Evolutionary conservation across 2,329 filamentous ascomycete species (phyloP), one percentile per base, ranked within the genome.

Genomic region (Delphinella strobiligena): DNA sequence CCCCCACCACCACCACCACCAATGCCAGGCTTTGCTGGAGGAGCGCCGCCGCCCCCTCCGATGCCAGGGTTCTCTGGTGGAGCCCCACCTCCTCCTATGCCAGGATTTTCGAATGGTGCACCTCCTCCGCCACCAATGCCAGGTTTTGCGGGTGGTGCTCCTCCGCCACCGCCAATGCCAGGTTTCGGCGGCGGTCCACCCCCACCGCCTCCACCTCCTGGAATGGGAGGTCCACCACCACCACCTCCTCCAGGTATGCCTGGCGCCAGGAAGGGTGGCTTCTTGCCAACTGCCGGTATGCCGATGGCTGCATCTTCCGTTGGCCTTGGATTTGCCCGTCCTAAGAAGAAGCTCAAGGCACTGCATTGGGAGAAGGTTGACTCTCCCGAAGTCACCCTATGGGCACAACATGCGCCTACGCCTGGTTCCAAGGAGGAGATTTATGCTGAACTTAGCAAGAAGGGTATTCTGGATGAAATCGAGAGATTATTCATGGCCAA

Each of bases 281-380:
- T 82, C 64, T 63, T 94, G 46, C 72, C 78, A 35, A 74, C 80
- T 47, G 69, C 75, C 48, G n/a, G 22, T 7, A 12, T 7, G 12
- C 22, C 22, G 22, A 68, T 72, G 22, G 67, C 68, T 42, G 63
- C 67, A 15, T 64, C 76, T 16, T 73, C 75, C 5, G 69, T 85
- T 49, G 77, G 80, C 32, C 64, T 93, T 52, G 80, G 85, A 27
- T 82, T 87, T 45, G 84, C 87, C 38, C 72, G 89, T 51, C 87
- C 91, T 16, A 96, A 95, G 75, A 96, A 94, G 78, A 98, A 96
- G 71, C 85, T 98, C 61, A 98, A 98, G 76, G 89, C 89, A 43
- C 72, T 98, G 50, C 91, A 98, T 66, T 96, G 91, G 89, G 91
- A 98, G 64, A 96, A 96, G 69, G 86, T 98, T 40, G 91, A 98